Percentiles rank a stretch among this genome's conserved stretches.
Evolutionary conservation across 2,329 filamentous ascomycete species (phyloP).

Genomic region (Triangularia setosa): DNA sequence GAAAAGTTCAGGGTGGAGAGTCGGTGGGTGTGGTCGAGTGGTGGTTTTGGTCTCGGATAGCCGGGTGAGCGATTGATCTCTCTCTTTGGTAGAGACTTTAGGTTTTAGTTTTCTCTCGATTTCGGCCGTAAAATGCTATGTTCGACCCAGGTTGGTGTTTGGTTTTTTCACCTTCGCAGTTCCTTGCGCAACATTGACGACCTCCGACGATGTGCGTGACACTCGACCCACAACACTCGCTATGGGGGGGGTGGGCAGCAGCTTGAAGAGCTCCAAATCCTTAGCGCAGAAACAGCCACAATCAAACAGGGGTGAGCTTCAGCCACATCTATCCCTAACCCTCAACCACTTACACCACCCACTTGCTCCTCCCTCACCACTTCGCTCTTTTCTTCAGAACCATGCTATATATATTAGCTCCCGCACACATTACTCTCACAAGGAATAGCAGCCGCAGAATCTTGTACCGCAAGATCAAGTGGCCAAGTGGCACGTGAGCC

Average conservation of each 20-base stretch:
- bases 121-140: neutral
- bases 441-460: too few species aligned
- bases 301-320: neutral
- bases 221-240: neutral
- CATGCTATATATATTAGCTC: too few species aligned
- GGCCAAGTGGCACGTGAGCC: too few species aligned
- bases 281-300: neutral
- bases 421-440: too few species aligned
- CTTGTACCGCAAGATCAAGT: too few species aligned
- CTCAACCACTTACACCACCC: neutral
- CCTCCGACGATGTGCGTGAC: too few species aligned
- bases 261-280: neutral
- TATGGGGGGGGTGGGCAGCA: neutral
- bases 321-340: neutral
- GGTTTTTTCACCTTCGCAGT: neutral
- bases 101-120: neutral
- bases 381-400: too few species aligned
- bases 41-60: neutral
- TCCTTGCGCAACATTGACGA: neutral
- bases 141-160: neutral
- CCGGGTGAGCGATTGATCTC: too few species aligned
- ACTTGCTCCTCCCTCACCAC: too few species aligned
- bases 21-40: neutral
- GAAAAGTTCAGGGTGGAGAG: too few species aligned
- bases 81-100: too few species aligned